phyloP scores from a whole-genome alignment of 176 grass and related monocot species.

The Cymbopogon citratus region DNA sequence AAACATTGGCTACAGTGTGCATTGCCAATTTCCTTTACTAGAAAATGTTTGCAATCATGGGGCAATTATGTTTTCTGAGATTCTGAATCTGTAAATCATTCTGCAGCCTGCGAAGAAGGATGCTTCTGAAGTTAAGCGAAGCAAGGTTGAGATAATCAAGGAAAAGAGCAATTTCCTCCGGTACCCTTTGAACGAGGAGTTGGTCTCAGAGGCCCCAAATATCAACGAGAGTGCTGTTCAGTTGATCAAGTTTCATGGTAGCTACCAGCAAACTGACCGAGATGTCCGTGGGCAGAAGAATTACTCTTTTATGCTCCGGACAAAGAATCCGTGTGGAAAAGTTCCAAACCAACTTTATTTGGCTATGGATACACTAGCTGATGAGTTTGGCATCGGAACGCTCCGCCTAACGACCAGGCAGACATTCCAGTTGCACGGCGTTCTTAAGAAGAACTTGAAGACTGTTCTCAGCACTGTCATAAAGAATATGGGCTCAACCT shows the following conservation, averaged over 20 bases:
- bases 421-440: slow-evolving; percentile 92
- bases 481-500: slow-evolving; percentile 91
- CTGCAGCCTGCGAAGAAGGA: slow-evolving; percentile 72
- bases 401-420: slow-evolving; percentile 91
- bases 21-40: not conserved
- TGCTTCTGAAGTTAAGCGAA: slow-evolving; percentile 60
- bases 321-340: slow-evolving; percentile 94
- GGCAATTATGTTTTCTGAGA: not conserved
- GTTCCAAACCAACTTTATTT: slow-evolving; percentile 86
- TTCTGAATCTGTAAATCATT: not conserved
- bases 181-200: slow-evolving; percentile 88
- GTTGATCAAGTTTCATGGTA: slow-evolving; percentile 95
- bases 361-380: slow-evolving; percentile 82
- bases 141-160: slow-evolving; percentile 98
- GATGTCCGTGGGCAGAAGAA: slow-evolving; percentile 77
- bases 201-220: slow-evolving; percentile 70
- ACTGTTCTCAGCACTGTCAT: slow-evolving; percentile 75
- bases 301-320: slow-evolving; percentile 96
- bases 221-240: slow-evolving; percentile 85
- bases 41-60: not conserved
- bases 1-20: not conserved
- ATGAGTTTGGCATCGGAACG: slow-evolving; percentile 92
- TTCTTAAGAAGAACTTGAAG: slow-evolving; percentile 97
- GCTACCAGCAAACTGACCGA: slow-evolving; percentile 87
- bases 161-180: slow-evolving; percentile 93